Conservation (phyloP, 2,329 filamentous ascomycete species). For the Penicillium sp. region DNA sequence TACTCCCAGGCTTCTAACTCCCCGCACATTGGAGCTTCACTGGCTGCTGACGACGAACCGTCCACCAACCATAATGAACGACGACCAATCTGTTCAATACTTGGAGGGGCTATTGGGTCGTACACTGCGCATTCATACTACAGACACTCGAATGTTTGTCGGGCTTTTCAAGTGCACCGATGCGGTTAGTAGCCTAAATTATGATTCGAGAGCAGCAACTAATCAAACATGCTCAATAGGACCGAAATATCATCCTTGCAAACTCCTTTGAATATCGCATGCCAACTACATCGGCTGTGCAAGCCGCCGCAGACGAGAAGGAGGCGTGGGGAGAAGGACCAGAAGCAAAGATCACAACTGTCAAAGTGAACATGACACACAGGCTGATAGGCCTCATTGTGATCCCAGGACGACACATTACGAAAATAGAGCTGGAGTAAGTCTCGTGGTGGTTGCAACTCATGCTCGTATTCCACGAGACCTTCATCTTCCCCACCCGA, state of each 20-base stretch:
- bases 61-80: slow-evolving; percentile 34
- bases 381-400: slow-evolving; percentile 88
- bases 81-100: slow-evolving; percentile 38
- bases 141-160: slow-evolving; percentile 82
- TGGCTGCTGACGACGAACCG: slow-evolving; percentile 9
- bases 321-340: slow-evolving; percentile 23
- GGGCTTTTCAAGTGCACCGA: slow-evolving; percentile 95
- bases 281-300: slow-evolving; percentile 56
- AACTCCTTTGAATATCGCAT: slow-evolving; percentile 86
- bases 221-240: slow-evolving; percentile 50
- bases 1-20: neutral
- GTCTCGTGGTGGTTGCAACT: slow-evolving; percentile 15
- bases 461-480: slow-evolving; percentile 12
- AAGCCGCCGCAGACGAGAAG: slow-evolving; percentile 39
- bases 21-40: slow-evolving; percentile 1
- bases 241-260: slow-evolving; percentile 82
- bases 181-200: slow-evolving; percentile 57
- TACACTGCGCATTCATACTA: slow-evolving; percentile 74
- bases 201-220: slow-evolving; percentile 6
- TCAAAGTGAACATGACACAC: slow-evolving; percentile 72
- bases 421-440: slow-evolving; percentile 84
- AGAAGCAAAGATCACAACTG: slow-evolving; percentile 26
- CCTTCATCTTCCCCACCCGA: slow-evolving; percentile 1
- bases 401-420: slow-evolving; percentile 80
- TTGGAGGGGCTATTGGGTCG: slow-evolving; percentile 68